phyloP scores from a whole-genome alignment of 163 green algal genomes.

The Scenedesmus sp. region DNA sequence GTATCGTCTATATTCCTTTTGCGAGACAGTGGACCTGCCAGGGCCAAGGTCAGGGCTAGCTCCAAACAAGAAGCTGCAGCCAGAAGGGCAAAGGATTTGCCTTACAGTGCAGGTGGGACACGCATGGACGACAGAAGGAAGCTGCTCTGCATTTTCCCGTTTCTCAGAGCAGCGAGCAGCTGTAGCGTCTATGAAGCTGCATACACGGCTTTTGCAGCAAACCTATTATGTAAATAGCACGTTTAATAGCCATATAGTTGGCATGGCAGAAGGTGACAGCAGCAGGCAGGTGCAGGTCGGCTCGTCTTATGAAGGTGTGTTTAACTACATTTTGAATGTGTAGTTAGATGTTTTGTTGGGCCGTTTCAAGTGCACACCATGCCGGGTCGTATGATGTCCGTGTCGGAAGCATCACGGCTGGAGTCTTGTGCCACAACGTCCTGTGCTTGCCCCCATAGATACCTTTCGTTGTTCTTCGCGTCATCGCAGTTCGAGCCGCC shows the following conservation, averaged over 20 bases:
- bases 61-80: background rate
- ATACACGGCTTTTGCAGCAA: background rate
- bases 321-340: background rate
- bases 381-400: background rate
- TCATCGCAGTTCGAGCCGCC: background rate
- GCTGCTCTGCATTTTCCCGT: background rate
- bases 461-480: background rate
- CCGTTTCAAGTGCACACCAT: background rate
- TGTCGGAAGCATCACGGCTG: slow-evolving; percentile 11
- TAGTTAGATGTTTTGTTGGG: too few species aligned
- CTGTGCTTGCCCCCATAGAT: background rate
- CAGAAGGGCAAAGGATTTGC: background rate
- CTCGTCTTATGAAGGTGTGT: background rate
- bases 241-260: background rate
- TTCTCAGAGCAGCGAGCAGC: background rate
- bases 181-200: background rate
- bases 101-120: background rate
- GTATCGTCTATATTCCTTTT: background rate
- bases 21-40: background rate
- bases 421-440: background rate
- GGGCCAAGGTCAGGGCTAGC: background rate
- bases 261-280: background rate
- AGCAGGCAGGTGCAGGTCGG: background rate
- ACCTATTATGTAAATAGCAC: background rate
- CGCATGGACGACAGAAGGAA: background rate